Conservation (phyloP, 345 rosid species). For the Salix suchowensis region DNA sequence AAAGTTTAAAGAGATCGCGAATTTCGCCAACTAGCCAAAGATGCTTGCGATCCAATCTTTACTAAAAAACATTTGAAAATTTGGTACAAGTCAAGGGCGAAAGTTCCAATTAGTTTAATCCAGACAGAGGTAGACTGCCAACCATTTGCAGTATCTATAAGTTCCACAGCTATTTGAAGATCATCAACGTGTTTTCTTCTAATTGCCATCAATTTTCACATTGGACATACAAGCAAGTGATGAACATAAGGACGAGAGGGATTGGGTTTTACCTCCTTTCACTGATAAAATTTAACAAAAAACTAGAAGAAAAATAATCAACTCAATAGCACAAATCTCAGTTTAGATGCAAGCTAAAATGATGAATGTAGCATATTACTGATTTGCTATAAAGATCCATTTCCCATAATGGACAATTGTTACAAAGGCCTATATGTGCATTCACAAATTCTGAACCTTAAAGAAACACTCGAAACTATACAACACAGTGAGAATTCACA, state of each 20-base stretch:
- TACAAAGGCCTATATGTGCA: background rate
- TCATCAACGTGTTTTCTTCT: background rate
- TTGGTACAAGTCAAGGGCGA: background rate
- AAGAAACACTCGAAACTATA: background rate
- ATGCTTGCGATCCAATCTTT: background rate
- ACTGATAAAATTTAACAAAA: background rate
- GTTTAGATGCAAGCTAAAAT: background rate
- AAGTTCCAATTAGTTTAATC: background rate
- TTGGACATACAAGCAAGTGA: background rate
- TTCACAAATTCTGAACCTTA: background rate
- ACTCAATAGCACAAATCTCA: background rate
- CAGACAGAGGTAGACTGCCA: too few relatives aligned
- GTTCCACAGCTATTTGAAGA: background rate
- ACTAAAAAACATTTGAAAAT: background rate
- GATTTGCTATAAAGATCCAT: background rate
- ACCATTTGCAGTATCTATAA: background rate
- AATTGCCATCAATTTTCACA: background rate
- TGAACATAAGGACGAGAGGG: too few relatives aligned
- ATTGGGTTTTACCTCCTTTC: too few relatives aligned
- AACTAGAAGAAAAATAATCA: too few relatives aligned
- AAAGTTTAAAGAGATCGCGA: background rate
- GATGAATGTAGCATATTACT: background rate
- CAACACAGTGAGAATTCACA: background rate
- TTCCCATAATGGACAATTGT: background rate
- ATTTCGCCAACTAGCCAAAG: background rate